Evolutionary conservation across 2,329 filamentous ascomycete genomes (phyloP).

Genomic region (Teratosphaeriaceae sp.): DNA sequence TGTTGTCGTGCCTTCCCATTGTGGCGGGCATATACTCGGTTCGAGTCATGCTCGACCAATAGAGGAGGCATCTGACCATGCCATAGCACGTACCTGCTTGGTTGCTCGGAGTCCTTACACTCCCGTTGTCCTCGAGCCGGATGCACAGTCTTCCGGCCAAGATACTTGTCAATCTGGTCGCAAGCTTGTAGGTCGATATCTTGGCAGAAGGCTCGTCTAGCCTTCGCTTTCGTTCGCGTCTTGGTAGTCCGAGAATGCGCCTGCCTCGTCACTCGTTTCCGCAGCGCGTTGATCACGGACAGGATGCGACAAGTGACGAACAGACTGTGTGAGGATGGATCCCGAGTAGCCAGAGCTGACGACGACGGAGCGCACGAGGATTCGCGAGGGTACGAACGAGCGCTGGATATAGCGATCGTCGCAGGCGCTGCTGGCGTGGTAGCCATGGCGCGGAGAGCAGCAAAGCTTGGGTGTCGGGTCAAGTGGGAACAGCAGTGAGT

Average conservation of each 20-base stretch:
- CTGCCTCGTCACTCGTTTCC: constrained; percentile 31
- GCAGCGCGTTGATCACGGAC: constrained; percentile 33
- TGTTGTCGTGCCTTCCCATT: background rate
- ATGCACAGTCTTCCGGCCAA: constrained; percentile 10
- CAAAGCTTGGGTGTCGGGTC: no score
- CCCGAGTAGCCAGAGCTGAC: no score
- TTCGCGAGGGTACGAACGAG: no score
- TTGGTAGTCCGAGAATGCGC: constrained; percentile 10
- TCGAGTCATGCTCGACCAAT: no score
- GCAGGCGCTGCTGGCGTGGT: no score
- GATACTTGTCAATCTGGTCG: constrained; percentile 14
- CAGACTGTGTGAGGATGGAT: constrained; percentile 21
- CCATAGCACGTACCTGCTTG: no score
- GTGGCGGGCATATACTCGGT: no score
- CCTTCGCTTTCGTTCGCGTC: constrained; percentile 4
- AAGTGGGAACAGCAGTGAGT: no score
- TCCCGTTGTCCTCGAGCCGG: background rate
- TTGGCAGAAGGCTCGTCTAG: constrained; percentile 23
- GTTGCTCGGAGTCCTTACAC: no score
- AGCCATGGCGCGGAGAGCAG: no score
- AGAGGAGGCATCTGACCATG: no score
- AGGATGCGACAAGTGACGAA: constrained; percentile 33
- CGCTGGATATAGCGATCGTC: no score
- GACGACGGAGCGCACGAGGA: background rate
- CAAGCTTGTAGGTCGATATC: constrained; percentile 24